Evolutionary conservation across 169 alveolate species (phyloP), one percentile per base, ranked within the genome.

Genomic region (Theileria sp.): DNA sequence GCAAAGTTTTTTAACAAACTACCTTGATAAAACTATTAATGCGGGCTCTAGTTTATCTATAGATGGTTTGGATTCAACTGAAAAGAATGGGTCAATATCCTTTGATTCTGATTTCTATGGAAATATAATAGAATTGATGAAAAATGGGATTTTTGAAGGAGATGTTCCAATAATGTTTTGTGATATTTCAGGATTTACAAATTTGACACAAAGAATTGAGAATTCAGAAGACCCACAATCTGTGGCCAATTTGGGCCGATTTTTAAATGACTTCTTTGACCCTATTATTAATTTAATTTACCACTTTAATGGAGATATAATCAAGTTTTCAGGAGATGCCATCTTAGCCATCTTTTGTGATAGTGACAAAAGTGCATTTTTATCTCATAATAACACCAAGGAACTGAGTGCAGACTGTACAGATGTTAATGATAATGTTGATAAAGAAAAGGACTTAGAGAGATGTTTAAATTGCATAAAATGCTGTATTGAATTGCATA

Each of bases 301-400:
- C 44, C 81, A 79, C 38, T 93, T 94, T 94, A 96, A 95, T 7
- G 97, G 96, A 0, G 97, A 93, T 75, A 92, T 94, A 25, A 88
- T 94, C 79, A 93, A 93, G 88, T 94, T 94, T 75, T 91, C 94
- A 64, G 97, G 97, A 3, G 96, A 87, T 56, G 97, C 96, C 0
- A 92, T 93, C 38, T 75, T 89, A 32, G 96, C 92, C 12, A 96
- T 96, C 50, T 84, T 50, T 25, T 76, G 6, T 28, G 28, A 21
- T 26, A 15, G 26, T 12, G 12, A 72, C 15, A 21, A 19, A 21
- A 32, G 36, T 25, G 30, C 32, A 17, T 26, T 36, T 44, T 8
- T 7, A 8, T 26, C 62, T 49, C 36, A 38, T 8, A 21, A 51
- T 25, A 10, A 50, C 58, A 32, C 58, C 15, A 10, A 28, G n/a